Percentiles rank a stretch among this genome's conserved stretches.
Evolutionary conservation across 345 rosid genomes (phyloP).

Genomic region (Alliaria petiolata): DNA sequence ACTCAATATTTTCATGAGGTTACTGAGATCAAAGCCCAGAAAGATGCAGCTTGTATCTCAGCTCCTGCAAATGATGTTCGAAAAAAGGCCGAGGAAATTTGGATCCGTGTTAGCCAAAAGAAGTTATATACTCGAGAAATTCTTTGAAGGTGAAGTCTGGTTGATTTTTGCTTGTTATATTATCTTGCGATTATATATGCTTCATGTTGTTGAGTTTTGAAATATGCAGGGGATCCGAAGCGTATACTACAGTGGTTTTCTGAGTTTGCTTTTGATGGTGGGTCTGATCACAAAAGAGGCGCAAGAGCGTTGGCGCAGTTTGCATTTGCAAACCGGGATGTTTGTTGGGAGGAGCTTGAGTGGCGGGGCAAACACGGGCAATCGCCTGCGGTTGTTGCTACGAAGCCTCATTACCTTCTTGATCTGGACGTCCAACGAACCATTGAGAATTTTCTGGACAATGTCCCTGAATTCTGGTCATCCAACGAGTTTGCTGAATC

Average conservation of each 20-base stretch:
- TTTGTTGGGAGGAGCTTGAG: slow-evolving; percentile 96
- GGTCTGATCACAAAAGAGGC: slow-evolving; percentile 67
- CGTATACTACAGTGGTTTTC: slow-evolving; percentile 72
- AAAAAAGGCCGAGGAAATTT: slow-evolving; percentile 45
- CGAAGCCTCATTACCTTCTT: slow-evolving; percentile 93
- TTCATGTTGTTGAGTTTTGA: not conserved
- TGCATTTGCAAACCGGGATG: slow-evolving; percentile 79
- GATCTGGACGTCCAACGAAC: slow-evolving; percentile 77
- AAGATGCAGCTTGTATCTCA: slow-evolving; percentile 53
- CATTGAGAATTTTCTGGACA: slow-evolving; percentile 65
- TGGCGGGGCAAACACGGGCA: slow-evolving; percentile 98
- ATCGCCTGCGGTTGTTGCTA: slow-evolving; percentile 91
- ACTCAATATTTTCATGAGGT: slow-evolving; percentile 47
- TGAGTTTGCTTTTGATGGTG: slow-evolving; percentile 53
- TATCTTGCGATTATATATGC: not conserved
- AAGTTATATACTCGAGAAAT: slow-evolving; percentile 62
- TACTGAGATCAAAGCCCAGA: slow-evolving; percentile 46
- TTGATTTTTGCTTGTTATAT: not conserved
- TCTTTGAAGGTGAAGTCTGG: slow-evolving; percentile 57
- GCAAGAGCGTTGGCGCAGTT: slow-evolving; percentile 89
- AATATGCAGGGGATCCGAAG: slow-evolving; percentile 50
- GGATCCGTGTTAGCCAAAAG: slow-evolving; percentile 57
- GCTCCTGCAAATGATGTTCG: slow-evolving; percentile 56
- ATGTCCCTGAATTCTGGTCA: slow-evolving; percentile 92
- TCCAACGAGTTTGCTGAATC: slow-evolving; percentile 79